phyloP scores from a whole-genome alignment of 1,139 yeast genomes.

The Suhomyces maxii region DNA sequence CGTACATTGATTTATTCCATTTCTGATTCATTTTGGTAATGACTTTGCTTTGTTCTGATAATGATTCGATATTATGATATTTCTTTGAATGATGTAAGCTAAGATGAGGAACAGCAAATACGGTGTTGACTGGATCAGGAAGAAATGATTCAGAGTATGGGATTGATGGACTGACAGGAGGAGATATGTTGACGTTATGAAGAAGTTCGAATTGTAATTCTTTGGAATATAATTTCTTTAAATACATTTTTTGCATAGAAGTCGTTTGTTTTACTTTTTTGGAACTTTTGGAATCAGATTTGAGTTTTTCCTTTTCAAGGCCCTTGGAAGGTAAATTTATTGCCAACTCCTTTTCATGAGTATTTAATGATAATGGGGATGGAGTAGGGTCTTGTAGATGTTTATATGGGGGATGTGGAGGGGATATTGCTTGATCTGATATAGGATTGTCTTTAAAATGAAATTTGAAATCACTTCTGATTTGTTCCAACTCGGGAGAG shows the following conservation, averaged over 20 bases:
- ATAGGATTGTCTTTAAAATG: slow-evolving; percentile 23
- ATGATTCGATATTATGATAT: slow-evolving; percentile 1
- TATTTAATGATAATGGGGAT: slow-evolving; percentile 23
- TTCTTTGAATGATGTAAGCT: slow-evolving; percentile 4
- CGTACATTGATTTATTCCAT: slow-evolving; percentile 32
- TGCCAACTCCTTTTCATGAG: slow-evolving; percentile 3
- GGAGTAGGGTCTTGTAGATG: slow-evolving; percentile 19
- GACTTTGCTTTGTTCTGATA: slow-evolving; percentile 34
- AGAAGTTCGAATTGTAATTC: slow-evolving; percentile 41
- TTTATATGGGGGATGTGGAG: slow-evolving; percentile 6
- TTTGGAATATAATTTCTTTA: slow-evolving; percentile 38
- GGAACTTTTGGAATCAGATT: slow-evolving; percentile 1
- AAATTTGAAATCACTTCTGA: slow-evolving; percentile 34
- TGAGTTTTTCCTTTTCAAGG: not conserved
- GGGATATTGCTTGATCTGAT: slow-evolving; percentile 1
- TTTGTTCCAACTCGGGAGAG: not conserved
- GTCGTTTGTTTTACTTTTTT: slow-evolving; percentile 9
- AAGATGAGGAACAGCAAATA: slow-evolving; percentile 7
- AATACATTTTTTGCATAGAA: slow-evolving; percentile 19
- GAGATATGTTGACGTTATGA: slow-evolving; percentile 14
- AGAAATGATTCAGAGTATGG: slow-evolving; percentile 6
- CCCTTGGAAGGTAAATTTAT: not conserved
- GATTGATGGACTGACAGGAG: slow-evolving; percentile 11
- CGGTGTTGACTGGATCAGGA: slow-evolving; percentile 2
- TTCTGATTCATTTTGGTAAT: slow-evolving; percentile 37